Percentiles rank a stretch among this genome's conserved stretches.
phyloP scores from a whole-genome alignment of 352 stramenopile species.

The Globisporangium cylindrosporum region DNA sequence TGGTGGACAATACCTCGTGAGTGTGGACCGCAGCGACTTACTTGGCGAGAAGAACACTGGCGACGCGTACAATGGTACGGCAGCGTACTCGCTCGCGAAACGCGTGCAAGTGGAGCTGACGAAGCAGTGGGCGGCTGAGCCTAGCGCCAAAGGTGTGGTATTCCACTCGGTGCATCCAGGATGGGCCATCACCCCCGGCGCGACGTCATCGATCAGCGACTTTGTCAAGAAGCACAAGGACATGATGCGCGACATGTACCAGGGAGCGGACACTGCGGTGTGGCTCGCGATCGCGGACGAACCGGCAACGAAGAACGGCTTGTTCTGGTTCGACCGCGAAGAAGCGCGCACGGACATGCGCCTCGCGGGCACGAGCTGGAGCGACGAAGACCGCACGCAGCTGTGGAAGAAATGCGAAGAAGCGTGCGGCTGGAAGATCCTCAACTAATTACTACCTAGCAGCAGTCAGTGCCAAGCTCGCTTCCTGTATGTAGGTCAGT shows the following conservation, averaged over 20 bases:
- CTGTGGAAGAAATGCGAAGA: conserved; percentile 39
- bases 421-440: conserved; percentile 25
- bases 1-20: conserved; percentile 41
- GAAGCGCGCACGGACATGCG: conserved; percentile 39
- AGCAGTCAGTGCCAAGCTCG: not conserved
- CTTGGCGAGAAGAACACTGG: conserved; percentile 25
- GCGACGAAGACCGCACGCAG: conserved; percentile 32
- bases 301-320: conserved; percentile 28
- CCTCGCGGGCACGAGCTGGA: conserved; percentile 39
- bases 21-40: conserved; percentile 29
- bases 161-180: conserved; percentile 56
- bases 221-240: conserved; percentile 35
- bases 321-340: conserved; percentile 49
- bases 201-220: conserved; percentile 30
- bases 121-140: conserved; percentile 37
- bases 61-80: conserved; percentile 28
- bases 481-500: not conserved
- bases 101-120: conserved; percentile 48
- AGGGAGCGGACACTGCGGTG: conserved; percentile 45
- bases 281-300: conserved; percentile 49
- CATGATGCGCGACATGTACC: conserved; percentile 45
- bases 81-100: conserved; percentile 46
- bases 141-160: conserved; percentile 28
- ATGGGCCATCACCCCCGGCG: conserved; percentile 45
- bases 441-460: not conserved